Evolutionary conservation across 345 rosid genomes (phyloP).

Genomic region (Bruguiera sexangula): DNA sequence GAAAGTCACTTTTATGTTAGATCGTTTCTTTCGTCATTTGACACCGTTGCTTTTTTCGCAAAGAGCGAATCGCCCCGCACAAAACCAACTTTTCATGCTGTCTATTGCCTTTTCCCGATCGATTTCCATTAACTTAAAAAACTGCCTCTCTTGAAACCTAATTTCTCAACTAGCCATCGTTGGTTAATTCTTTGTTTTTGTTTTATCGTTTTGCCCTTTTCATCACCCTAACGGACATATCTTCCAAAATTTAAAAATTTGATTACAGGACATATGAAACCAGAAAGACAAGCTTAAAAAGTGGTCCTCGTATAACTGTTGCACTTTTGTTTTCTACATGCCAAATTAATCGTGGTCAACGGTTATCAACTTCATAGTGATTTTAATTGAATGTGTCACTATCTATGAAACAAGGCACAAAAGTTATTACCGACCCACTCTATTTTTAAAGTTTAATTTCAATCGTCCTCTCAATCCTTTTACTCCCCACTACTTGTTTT

Average conservation of each 20-base stretch:
- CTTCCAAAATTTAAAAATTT: neutral
- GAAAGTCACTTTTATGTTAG: too few species aligned
- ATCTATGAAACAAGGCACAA: too few species aligned
- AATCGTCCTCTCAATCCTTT: too few species aligned
- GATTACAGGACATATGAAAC: neutral
- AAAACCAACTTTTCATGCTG: constrained; percentile 4
- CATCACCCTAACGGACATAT: constrained; percentile 6
- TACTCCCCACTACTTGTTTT: too few species aligned
- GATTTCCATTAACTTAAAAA: constrained; percentile 4
- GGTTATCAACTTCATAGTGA: too few species aligned
- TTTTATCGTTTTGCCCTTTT: neutral
- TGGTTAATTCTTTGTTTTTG: neutral
- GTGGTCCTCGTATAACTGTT: too few species aligned
- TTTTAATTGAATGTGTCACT: too few species aligned
- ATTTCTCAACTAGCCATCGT: neutral
- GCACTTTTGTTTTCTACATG: too few species aligned
- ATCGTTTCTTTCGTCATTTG: neutral
- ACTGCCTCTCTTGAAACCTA: constrained; percentile 7
- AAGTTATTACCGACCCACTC: too few species aligned
- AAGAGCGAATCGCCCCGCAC: neutral
- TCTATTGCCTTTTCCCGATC: constrained; percentile 6
- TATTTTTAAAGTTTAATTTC: too few species aligned
- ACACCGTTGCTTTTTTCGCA: neutral
- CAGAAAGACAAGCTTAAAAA: neutral
- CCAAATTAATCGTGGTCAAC: too few species aligned